These are phyloP conservation scores for Carex pumila DNA, from an alignment of 176 grass and related monocot genomes.

Conservation along the genomic window DNA sequence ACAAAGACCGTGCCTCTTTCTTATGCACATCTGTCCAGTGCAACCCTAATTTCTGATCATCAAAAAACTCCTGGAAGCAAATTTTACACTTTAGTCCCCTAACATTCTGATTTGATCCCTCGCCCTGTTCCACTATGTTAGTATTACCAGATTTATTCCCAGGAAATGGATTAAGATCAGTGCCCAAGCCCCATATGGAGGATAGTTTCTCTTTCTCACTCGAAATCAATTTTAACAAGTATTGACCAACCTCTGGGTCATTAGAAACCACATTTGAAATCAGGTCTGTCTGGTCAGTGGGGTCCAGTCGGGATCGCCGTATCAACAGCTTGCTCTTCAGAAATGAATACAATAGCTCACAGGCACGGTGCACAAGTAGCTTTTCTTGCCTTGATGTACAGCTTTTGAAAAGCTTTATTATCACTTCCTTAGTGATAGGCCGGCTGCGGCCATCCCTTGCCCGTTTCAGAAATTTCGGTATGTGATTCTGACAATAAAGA, in stretches of 20 bases:
- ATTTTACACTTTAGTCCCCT: conserved; percentile 65
- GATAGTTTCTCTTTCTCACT: conserved; percentile 82
- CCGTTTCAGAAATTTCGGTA: conserved; percentile 95
- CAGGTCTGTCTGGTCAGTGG: conserved; percentile 37
- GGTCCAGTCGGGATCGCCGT: conserved; percentile 36
- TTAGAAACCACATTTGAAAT: conserved; percentile 61
- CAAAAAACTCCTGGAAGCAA: conserved; percentile 55
- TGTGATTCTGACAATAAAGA: conserved; percentile 88
- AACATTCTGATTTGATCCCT: neutral
- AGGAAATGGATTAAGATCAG: conserved; percentile 29
- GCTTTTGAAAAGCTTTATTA: conserved; percentile 61
- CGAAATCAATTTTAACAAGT: conserved; percentile 72
- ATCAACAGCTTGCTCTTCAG: conserved; percentile 59
- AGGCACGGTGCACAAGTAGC: conserved; percentile 67
- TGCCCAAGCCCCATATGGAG: conserved; percentile 58
- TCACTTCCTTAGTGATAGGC: conserved; percentile 91
- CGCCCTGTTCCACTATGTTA: neutral
- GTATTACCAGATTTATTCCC: neutral
- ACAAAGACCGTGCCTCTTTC: conserved; percentile 84
- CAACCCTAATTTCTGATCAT: conserved; percentile 60
- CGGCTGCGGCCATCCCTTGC: conserved; percentile 95
- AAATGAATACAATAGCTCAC: conserved; percentile 88
- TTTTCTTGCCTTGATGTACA: conserved; percentile 83
- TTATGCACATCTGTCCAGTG: conserved; percentile 87
- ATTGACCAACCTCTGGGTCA: conserved; percentile 54